Evolutionary conservation across 768 basidiomycete species (phyloP), one percentile per base, ranked within the genome.

Genomic region (Naematelia encephala): DNA sequence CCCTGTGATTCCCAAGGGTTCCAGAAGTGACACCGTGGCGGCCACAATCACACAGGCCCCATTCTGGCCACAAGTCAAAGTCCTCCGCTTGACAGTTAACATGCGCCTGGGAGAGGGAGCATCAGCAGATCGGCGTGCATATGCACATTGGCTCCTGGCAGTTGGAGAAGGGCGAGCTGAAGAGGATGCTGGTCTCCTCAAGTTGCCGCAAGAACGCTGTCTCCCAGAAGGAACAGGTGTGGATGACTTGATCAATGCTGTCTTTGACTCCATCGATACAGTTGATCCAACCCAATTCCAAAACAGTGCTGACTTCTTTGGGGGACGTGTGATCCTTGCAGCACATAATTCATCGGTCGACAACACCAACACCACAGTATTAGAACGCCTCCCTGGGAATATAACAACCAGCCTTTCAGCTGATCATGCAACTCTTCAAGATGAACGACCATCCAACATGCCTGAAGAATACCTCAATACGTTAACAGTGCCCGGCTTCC

Each of bases 1-100:
- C 0, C 82, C 82, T 42, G 80, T 84, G 0, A 69, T 84, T 8
- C 64, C 55, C 0, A 64, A 75, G 59, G 82, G 81, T 0, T 67
- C 73, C 3, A 54, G 77, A 34, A 69, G 71, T 34, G 72, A 81
- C 10, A 80, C 82, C 68, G 71, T 82, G 2, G 60, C 47, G 59
- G 79, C 71, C 67, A 19, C 50, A 66, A 5, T 82, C 81, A 19
- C 25, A 4, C 23, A 19, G 53, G 43, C 61, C 11, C 66, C 29
- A 3, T 29, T 84, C 0, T 84, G 83, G 82, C 22, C 34, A 3
- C 43, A 45, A 3, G 67, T 81, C 27, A 14, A 61, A 5, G 55
- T 80, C 10, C 63, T 81, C 2, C 63, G 76, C 42, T 75, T 82
- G 2, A 55, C 43, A 2, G 57, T 73, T 27, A 83, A 83, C 62